Conservation (phyloP, 768 basidiomycete species). For the Glaciozyma antarctica region DNA sequence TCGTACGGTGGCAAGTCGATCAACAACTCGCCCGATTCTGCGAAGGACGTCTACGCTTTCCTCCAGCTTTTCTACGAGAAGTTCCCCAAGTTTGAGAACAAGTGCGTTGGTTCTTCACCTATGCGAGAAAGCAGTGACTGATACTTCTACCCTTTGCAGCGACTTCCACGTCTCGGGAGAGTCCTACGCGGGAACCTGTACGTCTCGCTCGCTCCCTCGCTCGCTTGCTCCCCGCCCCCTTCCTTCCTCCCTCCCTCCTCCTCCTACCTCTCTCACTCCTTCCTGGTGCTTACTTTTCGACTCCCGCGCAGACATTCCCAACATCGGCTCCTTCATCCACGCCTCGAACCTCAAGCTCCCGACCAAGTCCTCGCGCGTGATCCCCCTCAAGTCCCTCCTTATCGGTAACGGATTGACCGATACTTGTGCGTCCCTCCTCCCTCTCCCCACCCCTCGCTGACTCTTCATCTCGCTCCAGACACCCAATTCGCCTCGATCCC, state of each 20-base stretch:
- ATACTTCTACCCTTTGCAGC: background rate
- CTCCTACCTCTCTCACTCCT: background rate
- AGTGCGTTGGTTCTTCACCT: constrained; percentile 57
- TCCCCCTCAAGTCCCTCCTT: constrained; percentile 54
- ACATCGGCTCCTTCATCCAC: constrained; percentile 74
- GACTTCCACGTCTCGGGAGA: constrained; percentile 43
- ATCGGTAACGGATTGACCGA: constrained; percentile 59
- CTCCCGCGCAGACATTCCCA: constrained; percentile 57
- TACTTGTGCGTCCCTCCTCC: background rate
- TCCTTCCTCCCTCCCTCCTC: background rate
- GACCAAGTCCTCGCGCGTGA: constrained; percentile 9
- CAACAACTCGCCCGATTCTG: constrained; percentile 71
- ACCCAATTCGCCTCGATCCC: constrained; percentile 70
- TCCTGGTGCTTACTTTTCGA: background rate
- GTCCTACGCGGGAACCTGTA: constrained; percentile 46
- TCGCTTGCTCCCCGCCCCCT: too few species aligned
- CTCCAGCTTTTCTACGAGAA: constrained; percentile 67
- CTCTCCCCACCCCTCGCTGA: background rate
- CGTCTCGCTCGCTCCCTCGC: background rate
- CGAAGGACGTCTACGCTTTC: constrained; percentile 74
- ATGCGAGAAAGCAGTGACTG: background rate
- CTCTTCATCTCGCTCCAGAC: constrained; percentile 41
- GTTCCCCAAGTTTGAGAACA: constrained; percentile 57
- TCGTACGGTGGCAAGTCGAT: constrained; percentile 72
- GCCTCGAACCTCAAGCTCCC: constrained; percentile 56